Conservation (phyloP, 495 filamentous ascomycete genomes). For the Cercophora samala region DNA sequence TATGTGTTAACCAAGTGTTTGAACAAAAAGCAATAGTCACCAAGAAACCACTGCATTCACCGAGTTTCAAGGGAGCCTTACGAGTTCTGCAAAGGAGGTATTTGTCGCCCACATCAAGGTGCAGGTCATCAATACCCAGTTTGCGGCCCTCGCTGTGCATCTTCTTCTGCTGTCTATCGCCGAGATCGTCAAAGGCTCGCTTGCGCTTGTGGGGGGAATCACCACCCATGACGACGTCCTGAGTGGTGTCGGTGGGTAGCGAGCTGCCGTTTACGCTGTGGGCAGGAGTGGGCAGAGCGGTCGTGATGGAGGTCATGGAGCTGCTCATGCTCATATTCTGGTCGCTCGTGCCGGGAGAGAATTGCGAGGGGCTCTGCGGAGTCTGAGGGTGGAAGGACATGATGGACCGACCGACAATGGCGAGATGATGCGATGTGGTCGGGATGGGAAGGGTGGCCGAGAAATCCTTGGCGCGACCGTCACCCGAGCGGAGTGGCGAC, state of each 20-base stretch:
- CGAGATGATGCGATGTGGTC: conserved; percentile 11
- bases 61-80: conserved; percentile 46
- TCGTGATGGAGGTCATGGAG: conserved; percentile 44
- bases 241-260: conserved; percentile 38
- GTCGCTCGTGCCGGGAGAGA: conserved; percentile 47
- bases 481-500: conserved; percentile 20
- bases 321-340: conserved; percentile 43
- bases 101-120: conserved; percentile 55
- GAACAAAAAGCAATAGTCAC: conserved; percentile 14
- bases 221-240: conserved; percentile 42
- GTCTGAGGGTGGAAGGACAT: conserved; percentile 58
- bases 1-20: conserved; percentile 49
- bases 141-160: conserved; percentile 52
- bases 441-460: conserved; percentile 11
- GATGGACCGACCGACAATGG: conserved; percentile 31
- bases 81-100: conserved; percentile 60
- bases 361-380: conserved; percentile 57
- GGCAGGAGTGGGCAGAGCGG: conserved; percentile 50
- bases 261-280: conserved; percentile 58
- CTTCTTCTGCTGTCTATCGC: conserved; percentile 54
- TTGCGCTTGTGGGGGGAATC: conserved; percentile 54
- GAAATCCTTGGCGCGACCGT: conserved; percentile 23
- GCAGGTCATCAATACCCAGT: conserved; percentile 53
- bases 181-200: conserved; percentile 44
- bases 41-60: conserved; percentile 12